These are phyloP conservation scores for Ilyonectria robusta DNA, from an alignment of 2,329 filamentous ascomycete genomes.

Conservation along the genomic window DNA sequence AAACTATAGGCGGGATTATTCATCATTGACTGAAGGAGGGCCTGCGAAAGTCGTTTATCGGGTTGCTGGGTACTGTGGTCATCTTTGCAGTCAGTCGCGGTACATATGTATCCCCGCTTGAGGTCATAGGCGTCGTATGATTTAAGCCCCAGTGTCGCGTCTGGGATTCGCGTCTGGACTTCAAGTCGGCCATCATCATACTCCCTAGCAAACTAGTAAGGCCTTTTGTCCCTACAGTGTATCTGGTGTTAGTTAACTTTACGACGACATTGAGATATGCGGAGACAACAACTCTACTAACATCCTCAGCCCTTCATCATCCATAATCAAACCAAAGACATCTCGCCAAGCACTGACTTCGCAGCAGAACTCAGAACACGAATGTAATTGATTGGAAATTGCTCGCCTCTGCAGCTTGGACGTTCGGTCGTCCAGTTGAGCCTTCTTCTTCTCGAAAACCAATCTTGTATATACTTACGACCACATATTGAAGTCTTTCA, in stretches of 20 bases:
- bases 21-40: not conserved
- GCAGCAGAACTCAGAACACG: conserved; percentile 4
- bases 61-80: not conserved
- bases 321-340: not conserved
- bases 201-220: not conserved
- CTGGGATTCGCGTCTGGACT: not conserved
- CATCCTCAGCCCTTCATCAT: conserved; percentile 10
- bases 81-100: not conserved
- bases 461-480: too few relatives aligned
- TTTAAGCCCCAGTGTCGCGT: not conserved
- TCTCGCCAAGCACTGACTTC: not conserved
- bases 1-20: not conserved
- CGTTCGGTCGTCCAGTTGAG: not conserved
- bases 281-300: not conserved
- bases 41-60: not conserved
- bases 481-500: too few relatives aligned
- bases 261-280: not conserved
- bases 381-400: not conserved
- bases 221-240: not conserved
- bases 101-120: not conserved
- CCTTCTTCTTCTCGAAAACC: not conserved
- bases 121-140: not conserved
- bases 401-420: not conserved
- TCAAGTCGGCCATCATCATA: not conserved
- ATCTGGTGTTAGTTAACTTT: not conserved